Base-by-base conservation (phyloP, 2,329 filamentous ascomycete species). In the Pyricularia pennisetigena region DNA sequence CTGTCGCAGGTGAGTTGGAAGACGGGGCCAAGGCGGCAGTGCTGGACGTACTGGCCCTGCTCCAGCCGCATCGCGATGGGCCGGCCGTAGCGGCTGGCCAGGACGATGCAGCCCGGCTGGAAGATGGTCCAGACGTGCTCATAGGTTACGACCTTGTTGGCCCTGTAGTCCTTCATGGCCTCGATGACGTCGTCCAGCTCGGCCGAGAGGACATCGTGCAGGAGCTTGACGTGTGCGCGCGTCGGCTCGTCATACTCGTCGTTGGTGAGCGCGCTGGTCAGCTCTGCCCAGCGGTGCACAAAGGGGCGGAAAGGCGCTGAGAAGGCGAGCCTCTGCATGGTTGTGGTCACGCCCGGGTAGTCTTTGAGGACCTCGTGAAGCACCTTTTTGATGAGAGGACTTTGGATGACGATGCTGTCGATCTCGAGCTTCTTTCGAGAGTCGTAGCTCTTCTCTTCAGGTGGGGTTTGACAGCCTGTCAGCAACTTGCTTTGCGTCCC, bases 361-460 rank as follows among this genome's bases (percentile, higher is more conserved):
- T 79, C 83, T 0, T 80, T 75, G 20, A 90, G 78, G 1, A 88
- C 79, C 6, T 81, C 78, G 2, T 77, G 78, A 0, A 90, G 78
- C 7, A 85, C 79, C 1, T 78, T 77, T 75, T 87, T 89, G 32
- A 90, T 76, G 54, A 82, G 78, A 1, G 86, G 85, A n/a, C 84
- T 88, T 74, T 90, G 87, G 8, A 90, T 77, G 59, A 88, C 81
- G 68, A 90, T 82, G 49, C 85, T 88, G 72, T 89, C 81, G 32
- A 89, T 80, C 65, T 83, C 77, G 20, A 88, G 80, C 30, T 83
- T 83, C 73, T 86, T 88, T 68, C 82, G 81, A 16, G 85, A 82
- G 72, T 88, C 83, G 68, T 80, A 82, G 72, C 81, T 81, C 74
- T 83, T 85, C 61, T 69, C 65, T 68, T 59, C 24, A n/a, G 41